These are phyloP conservation scores for Knoxdaviesia proteae DNA, from an alignment of 2,329 filamentous ascomycete species.

Conservation along the genomic window DNA sequence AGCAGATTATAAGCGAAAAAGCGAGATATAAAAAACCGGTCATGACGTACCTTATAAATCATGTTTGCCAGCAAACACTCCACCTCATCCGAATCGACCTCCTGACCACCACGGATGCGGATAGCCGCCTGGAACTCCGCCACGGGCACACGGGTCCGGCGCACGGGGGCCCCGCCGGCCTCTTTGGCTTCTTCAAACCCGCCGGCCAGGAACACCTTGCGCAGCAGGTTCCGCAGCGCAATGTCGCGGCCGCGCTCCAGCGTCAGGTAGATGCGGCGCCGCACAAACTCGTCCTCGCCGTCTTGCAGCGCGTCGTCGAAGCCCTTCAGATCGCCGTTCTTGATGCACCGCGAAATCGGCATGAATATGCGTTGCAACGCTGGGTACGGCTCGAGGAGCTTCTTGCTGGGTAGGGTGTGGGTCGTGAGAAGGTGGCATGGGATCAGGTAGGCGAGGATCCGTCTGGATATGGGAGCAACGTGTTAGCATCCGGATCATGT, in stretches of 20 bases:
- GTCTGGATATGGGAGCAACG: background rate
- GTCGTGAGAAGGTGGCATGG: conserved; percentile 80
- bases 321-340: conserved; percentile 56
- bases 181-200: conserved; percentile 66
- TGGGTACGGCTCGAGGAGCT: conserved; percentile 55
- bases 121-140: conserved; percentile 73
- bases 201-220: conserved; percentile 73
- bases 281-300: conserved; percentile 84
- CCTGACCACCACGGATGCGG: conserved; percentile 45
- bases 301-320: conserved; percentile 68
- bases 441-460: conserved; percentile 87
- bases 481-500: conserved; percentile 7
- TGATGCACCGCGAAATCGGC: conserved; percentile 61
- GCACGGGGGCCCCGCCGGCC: conserved; percentile 38
- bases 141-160: conserved; percentile 61
- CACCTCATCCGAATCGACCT: conserved; percentile 73
- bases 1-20: background rate
- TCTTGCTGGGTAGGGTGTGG: conserved; percentile 57
- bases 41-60: conserved; percentile 70
- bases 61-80: conserved; percentile 90
- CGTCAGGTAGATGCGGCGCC: conserved; percentile 80
- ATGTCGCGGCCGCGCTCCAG: conserved; percentile 84
- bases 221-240: conserved; percentile 71
- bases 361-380: conserved; percentile 57
- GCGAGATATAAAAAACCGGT: background rate